Evolutionary conservation across 164 flowering plant genomes (phyloP), one percentile per base, ranked within the genome.

Genomic region (Vitis amurensis): DNA sequence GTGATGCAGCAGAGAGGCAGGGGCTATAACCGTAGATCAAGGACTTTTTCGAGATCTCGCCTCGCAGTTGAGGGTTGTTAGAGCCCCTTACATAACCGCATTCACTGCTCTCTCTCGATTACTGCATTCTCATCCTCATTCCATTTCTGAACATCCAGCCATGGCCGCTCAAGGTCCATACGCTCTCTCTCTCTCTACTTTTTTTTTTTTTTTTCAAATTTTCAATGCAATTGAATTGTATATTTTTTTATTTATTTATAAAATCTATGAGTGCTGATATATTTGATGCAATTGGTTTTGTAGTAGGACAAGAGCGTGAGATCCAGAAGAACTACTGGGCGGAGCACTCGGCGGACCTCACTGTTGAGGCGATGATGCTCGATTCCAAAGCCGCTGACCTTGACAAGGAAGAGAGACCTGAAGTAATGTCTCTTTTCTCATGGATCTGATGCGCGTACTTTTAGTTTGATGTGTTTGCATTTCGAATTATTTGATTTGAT

Each of bases 351-450:
- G 76, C 60, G 5, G 90, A 90, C 48, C 80, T 91, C 55, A 90
- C 94, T 0, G 86, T 95, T 52, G 97, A 95, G 69, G 90, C 97
- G 15, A 95, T 93, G 99, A 95, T 95, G 99, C 98, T 93, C 44
- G 98, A 95, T 76, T 93, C 98, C 68, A 85, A 85, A 70, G 98
- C 99, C 15, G 64, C 90, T 17, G 98, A 95, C 74, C 98, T 95
- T 50, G 99, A 95, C 83, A 95, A 93, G 75, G 97, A 90, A 79
- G 99, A 95, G 79, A 82, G 97, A 23, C 98, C 98, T 70, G 99
- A 95, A 76, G 99, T 91, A 78, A 57, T 30, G 10, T 60, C 66
- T 73, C 44, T 68, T 47, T 16, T 69, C 48, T 72, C 17, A 49
- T 16, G 13, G 19, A 14, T 55, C 3, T 52, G 13, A 16, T 19